A percentile compares a stretch with the other conserved stretches of the same genome.
Conservation (phyloP, 2,329 filamentous ascomycete genomes). For the Xylaria digitata region DNA sequence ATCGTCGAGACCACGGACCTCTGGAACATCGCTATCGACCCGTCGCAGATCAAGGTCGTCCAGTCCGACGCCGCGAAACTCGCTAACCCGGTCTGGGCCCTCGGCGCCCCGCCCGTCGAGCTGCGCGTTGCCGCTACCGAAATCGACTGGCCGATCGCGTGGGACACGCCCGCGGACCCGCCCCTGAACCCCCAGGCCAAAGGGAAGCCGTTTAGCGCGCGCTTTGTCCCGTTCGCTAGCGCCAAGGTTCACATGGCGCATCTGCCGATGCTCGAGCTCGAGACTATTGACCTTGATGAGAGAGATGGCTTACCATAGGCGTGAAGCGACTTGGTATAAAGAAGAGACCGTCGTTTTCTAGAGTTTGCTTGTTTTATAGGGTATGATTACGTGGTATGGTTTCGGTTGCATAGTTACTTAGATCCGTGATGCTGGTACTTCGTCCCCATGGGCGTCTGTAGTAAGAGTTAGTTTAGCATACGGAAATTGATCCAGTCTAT, state of each 20-base stretch:
- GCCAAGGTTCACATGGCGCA: constrained; percentile 52
- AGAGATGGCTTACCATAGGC: not conserved
- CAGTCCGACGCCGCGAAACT: constrained; percentile 33
- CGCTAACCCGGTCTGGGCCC: constrained; percentile 47
- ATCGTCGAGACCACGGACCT: constrained; percentile 43
- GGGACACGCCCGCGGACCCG: constrained; percentile 46
- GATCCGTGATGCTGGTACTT: no score
- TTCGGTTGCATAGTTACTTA: not conserved
- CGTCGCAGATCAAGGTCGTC: constrained; percentile 47
- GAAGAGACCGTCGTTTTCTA: not conserved
- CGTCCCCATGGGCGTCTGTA: no score
- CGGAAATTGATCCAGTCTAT: not conserved
- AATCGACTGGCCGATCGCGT: constrained; percentile 49
- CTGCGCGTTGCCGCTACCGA: constrained; percentile 49
- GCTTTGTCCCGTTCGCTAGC: constrained; percentile 50
- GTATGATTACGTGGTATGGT: not conserved
- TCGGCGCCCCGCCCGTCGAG: constrained; percentile 48
- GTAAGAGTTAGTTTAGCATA: not conserved
- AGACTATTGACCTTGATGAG: constrained; percentile 38
- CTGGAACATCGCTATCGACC: constrained; percentile 52
- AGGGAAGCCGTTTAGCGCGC: constrained; percentile 46
- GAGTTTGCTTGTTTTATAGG: no score
- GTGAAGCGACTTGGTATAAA: not conserved
- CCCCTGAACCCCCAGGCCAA: constrained; percentile 39
- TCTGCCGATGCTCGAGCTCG: constrained; percentile 47